These are phyloP conservation scores for Citrus hindsii DNA, from an alignment of 345 rosid species.

Conservation along the genomic window DNA sequence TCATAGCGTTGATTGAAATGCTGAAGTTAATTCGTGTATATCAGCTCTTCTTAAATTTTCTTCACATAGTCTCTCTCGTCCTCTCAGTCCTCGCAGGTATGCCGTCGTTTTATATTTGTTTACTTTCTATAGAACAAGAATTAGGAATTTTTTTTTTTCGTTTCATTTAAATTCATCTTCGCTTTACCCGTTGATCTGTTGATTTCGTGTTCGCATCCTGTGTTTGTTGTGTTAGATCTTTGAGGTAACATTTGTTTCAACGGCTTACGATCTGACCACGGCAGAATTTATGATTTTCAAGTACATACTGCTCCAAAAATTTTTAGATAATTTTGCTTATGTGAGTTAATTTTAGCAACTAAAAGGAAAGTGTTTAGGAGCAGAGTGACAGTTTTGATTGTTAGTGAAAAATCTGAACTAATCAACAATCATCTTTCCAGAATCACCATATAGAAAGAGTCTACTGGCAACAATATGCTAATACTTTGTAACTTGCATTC, in stretches of 20 bases:
- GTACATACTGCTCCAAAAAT: neutral
- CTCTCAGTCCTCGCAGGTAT: constrained; percentile 28
- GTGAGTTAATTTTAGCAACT: neutral
- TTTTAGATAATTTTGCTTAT: neutral
- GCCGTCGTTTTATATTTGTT: neutral
- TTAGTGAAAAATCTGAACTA: neutral
- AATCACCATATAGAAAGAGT: neutral
- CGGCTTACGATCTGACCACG: neutral
- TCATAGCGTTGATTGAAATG: constrained; percentile 20
- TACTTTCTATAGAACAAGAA: neutral
- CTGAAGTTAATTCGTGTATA: constrained; percentile 38
- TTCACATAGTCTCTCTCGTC: constrained; percentile 21
- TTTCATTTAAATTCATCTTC: neutral
- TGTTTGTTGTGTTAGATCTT: neutral
- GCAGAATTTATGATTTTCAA: neutral
- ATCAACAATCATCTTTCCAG: neutral
- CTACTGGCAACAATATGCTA: neutral
- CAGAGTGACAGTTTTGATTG: neutral
- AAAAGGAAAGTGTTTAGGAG: neutral
- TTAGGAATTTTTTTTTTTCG: too few species aligned
- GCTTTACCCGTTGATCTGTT: neutral
- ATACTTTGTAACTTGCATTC: neutral
- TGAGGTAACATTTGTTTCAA: neutral
- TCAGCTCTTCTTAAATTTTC: constrained; percentile 30
- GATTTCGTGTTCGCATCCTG: neutral